Conservation (phyloP, 2,329 filamentous ascomycete species). For the Cytospora paraplurivora region DNA sequence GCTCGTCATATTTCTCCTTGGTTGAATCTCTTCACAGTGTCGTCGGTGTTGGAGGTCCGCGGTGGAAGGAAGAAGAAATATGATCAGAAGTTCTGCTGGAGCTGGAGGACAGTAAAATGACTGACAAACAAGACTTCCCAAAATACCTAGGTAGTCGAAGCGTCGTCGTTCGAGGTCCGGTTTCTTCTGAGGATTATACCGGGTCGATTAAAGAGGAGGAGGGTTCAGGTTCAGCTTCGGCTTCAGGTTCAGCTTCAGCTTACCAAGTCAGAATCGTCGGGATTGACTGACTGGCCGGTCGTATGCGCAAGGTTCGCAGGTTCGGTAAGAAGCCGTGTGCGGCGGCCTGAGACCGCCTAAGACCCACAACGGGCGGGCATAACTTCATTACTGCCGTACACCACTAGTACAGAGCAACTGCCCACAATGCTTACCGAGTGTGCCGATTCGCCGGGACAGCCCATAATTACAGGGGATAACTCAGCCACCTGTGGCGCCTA, state of each 20-base stretch:
- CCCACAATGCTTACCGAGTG: not conserved
- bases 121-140: not conserved
- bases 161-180: not conserved
- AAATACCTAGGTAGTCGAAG: no score
- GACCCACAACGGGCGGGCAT: not conserved
- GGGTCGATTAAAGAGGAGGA: slow-evolving; percentile 1
- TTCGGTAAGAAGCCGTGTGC: slow-evolving; percentile 9
- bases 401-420: no score
- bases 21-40: not conserved
- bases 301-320: slow-evolving; percentile 11
- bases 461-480: not conserved
- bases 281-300: slow-evolving; percentile 13
- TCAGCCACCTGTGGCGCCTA: slow-evolving; percentile 5
- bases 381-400: no score
- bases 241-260: no score
- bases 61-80: no score
- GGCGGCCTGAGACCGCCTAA: not conserved
- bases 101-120: no score
- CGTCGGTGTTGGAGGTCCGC: no score
- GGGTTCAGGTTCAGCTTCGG: slow-evolving; percentile 6
- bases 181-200: not conserved
- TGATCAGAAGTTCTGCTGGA: no score
- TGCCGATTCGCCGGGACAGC: not conserved
- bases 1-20: slow-evolving; percentile 21
- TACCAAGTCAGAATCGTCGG: slow-evolving; percentile 1